Base-by-base conservation (phyloP, 306 rosid genomes). In the Cicer bijugum region DNA sequence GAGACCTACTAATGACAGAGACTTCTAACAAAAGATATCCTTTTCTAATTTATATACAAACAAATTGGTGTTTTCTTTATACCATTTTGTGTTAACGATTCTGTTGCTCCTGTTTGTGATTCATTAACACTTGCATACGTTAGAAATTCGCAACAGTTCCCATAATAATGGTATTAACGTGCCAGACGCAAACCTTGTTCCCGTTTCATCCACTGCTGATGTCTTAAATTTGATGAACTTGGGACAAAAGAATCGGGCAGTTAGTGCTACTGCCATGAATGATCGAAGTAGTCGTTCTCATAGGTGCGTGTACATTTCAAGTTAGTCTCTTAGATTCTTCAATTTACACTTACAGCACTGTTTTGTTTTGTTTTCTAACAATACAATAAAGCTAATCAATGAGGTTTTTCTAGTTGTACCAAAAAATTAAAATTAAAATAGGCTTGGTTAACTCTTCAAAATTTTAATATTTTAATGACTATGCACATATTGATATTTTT, bases 201-300 rank as follows among this genome's bases (percentile, higher is more conserved):
- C 92, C 1, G 98, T 91, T 57, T 85, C 96, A 52, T 84, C 94
- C 28, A 85, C 96, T 56, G 72, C 89, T 2, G 96, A 93, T 76
- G 97, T 91, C 67, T 74, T 91, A 75, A 51, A 75, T 77, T 80
- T 93, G 86, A 91, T 93, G 98, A 82, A 88, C 82, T 78, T 85
- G 71, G 97, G 98, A 67, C 96, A 85, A 16, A 91, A 72, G 81
- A 93, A 93, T 75, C 91, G 97, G 15, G 87, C 92, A 47, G 97
- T 93, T 74, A 55, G 97, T 72, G 82, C 96, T 57, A 93, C 97
- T 37, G 91, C 98, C 69, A 83, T 93, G 96, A 93, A 93, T 62
- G 94, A 91, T 50, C 85, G 97, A 35, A 93, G 97, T 77, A 93
- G 98, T 81, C 92, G 97, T 33, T 93, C 98, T 37, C 98, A 93